A percentile compares a stretch with the other conserved stretches of the same genome.
phyloP scores from a whole-genome alignment of 2,329 filamentous ascomycete species.

The Scleromitrula shiraiana region DNA sequence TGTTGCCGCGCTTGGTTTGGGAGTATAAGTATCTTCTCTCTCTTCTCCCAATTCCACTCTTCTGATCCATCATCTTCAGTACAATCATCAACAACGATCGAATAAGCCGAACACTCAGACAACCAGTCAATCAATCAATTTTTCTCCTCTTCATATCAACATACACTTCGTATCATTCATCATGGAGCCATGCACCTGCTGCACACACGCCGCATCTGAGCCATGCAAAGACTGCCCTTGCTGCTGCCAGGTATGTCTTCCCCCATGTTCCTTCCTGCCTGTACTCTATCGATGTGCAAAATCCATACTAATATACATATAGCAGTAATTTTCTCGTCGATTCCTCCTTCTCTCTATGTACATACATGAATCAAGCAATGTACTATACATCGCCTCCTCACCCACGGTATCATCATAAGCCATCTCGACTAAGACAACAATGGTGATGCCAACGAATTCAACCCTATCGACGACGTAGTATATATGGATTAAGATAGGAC shows the following conservation, averaged over 20 bases:
- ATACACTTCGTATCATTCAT: background rate
- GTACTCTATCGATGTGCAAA: background rate
- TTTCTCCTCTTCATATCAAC: too few relatives aligned
- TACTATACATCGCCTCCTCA: background rate
- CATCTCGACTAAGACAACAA: background rate
- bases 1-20: too few relatives aligned
- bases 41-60: too few relatives aligned
- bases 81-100: background rate
- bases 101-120: background rate
- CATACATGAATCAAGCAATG: background rate
- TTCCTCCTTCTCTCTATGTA: background rate
- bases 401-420: background rate
- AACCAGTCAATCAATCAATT: too few relatives aligned
- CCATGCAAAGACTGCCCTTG: background rate
- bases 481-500: background rate
- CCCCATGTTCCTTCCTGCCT: background rate
- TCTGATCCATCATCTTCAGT: too few relatives aligned
- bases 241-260: background rate
- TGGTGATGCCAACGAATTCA: background rate
- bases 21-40: too few relatives aligned
- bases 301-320: background rate
- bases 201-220: background rate
- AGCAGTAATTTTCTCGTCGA: background rate
- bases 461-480: background rate
- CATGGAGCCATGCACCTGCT: conserved; percentile 1